Percentiles rank a stretch among this genome's conserved stretches.
phyloP scores from a whole-genome alignment of 108 stramenopile genomes.

The Stephanodiscus minutulus region DNA sequence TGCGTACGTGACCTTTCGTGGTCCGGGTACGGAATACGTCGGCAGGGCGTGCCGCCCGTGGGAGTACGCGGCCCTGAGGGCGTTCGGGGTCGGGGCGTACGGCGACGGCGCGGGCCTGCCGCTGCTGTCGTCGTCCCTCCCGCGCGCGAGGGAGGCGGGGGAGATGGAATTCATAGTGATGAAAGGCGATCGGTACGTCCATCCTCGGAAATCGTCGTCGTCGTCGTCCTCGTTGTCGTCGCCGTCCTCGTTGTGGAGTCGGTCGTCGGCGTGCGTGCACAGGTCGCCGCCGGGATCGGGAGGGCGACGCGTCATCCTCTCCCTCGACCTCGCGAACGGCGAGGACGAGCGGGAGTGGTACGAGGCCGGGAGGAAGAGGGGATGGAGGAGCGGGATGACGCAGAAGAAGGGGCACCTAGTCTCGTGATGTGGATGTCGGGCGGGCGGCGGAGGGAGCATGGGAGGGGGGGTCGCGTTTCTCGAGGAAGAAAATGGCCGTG shows the following conservation, averaged over 20 bases:
- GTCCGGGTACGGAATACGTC: slow-evolving; percentile 67
- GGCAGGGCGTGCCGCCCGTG: slow-evolving; percentile 42
- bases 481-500: no score
- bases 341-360: slow-evolving; percentile 70
- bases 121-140: no score
- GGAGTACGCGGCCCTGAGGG: slow-evolving; percentile 57
- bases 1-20: slow-evolving; percentile 58
- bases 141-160: slow-evolving; percentile 40
- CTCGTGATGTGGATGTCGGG: no score
- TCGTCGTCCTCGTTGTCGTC: slow-evolving; percentile 9
- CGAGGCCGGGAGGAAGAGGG: slow-evolving; percentile 40
- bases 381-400: slow-evolving; percentile 63
- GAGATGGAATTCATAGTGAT: slow-evolving; percentile 69
- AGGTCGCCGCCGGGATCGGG: slow-evolving; percentile 55
- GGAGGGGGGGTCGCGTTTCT: no score
- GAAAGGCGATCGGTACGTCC: slow-evolving; percentile 67
- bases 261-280: slow-evolving; percentile 65
- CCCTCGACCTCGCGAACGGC: slow-evolving; percentile 64
- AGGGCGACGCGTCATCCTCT: slow-evolving; percentile 56
- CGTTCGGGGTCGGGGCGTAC: slow-evolving; percentile 38
- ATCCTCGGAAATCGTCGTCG: slow-evolving; percentile 16
- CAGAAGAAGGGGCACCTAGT: slow-evolving; percentile 56
- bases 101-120: not conserved
- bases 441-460: not conserved
- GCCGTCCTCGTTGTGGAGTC: slow-evolving; percentile 38